phyloP scores from a whole-genome alignment of 441 rosid genomes.

The Adansonia madagascariensis region DNA sequence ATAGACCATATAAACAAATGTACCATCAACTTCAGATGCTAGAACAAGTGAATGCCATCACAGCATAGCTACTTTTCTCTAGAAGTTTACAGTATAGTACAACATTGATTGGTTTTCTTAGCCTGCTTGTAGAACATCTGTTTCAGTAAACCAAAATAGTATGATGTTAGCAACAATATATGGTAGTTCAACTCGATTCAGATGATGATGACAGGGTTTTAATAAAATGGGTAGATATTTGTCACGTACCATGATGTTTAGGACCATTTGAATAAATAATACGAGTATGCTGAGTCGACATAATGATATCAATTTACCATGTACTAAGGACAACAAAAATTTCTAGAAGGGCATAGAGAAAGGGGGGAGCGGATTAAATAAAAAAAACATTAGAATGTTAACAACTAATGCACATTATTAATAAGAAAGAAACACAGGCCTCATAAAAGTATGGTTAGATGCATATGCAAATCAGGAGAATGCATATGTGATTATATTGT shows the following conservation, averaged over 20 bases:
- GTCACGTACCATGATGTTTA: neutral
- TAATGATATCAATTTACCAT: neutral
- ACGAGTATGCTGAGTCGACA: neutral
- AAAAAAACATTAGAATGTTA: neutral
- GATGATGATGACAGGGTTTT: too few relatives aligned
- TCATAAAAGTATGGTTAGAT: neutral
- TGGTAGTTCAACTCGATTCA: neutral
- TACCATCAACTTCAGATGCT: constrained; percentile 24
- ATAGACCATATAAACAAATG: constrained; percentile 40
- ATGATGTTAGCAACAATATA: constrained; percentile 21
- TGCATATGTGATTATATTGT: neutral
- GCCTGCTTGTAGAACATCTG: constrained; percentile 99
- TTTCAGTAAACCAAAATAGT: constrained; percentile 23
- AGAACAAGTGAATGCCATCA: constrained; percentile 27
- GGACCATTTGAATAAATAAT: neutral
- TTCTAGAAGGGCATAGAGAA: neutral
- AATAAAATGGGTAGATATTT: neutral
- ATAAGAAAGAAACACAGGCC: neutral
- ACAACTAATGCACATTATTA: neutral
- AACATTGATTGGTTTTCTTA: constrained; percentile 91
- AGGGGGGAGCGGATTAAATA: neutral
- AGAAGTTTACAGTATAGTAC: constrained; percentile 71
- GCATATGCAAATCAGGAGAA: neutral
- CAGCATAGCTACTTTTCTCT: constrained; percentile 13
- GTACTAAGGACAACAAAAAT: neutral